Evolutionary conservation across 352 stramenopile species (phyloP), one percentile per base, ranked within the genome.

Genomic region (Globisporangium ultimum): DNA sequence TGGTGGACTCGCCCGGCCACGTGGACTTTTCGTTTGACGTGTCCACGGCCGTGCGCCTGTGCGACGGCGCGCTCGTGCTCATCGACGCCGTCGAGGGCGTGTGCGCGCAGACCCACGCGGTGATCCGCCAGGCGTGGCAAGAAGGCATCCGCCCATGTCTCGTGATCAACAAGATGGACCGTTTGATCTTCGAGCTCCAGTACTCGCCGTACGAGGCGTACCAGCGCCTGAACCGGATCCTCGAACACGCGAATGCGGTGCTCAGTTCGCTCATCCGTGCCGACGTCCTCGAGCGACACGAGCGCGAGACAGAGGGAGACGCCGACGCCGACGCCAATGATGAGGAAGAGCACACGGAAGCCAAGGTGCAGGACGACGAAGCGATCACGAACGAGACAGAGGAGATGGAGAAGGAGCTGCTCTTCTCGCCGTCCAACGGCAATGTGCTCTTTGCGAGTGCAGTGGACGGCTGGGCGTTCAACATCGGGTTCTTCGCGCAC

Each of bases 141-240:
- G 93, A 98, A 70, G 84, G 96, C 45, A 89, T 98, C 53, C 87
- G 93, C 4, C 91, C 94, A 8, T 95, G 97, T 60, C 81, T 99
- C 22, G 89, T 99, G 17, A 88, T 99, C 60, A 99, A 99, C 72
- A 99, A 99, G 71, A 88, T 99, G 58, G 97, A 99, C 73, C 84
- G 97, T 12, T 72, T 99, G 28, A 96, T 97, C 68, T 89, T 91
- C 15, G 92, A 98, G 70, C 72, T 98, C 24, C 89, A 96, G 55
- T 87, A 98, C 46, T 93, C 87, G 40, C 76, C 89, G 2, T 78
- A 76, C 20, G 95, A 98, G 62, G 91, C 93, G 8, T 98, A 98
- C 78, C 77, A 97, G 52, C 78, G 94, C 55, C 84, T 99, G 21
- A 86, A 93, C 63, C 87, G 86, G 15, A 93, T 98, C 47, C 66